These are phyloP conservation scores for Comarum palustre DNA, from an alignment of 306 rosid genomes.

Conservation along the genomic window DNA sequence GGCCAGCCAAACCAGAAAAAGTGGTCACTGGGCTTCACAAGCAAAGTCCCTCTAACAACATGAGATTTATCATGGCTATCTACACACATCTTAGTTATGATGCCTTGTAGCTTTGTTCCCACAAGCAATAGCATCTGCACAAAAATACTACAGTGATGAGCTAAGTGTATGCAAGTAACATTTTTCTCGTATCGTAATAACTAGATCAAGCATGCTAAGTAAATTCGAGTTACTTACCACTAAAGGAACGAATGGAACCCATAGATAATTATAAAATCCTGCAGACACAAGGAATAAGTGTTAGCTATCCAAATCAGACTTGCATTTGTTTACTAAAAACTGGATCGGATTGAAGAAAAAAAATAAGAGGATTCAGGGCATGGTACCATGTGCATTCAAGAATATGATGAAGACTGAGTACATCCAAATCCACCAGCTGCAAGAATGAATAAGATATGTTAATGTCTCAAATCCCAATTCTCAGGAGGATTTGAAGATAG, in stretches of 20 bases:
- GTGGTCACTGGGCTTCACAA: slow-evolving; percentile 49
- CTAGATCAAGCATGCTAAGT: neutral
- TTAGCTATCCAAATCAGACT: neutral
- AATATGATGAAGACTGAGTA: slow-evolving; percentile 40
- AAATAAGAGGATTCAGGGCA: neutral
- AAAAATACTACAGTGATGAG: neutral
- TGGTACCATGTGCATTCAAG: slow-evolving; percentile 51
- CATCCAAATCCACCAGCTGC: slow-evolving; percentile 74
- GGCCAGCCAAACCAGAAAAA: slow-evolving; percentile 59
- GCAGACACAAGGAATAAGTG: slow-evolving; percentile 9
- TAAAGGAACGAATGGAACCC: slow-evolving; percentile 60
- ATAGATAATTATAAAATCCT: slow-evolving; percentile 42
- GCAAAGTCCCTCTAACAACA: slow-evolving; percentile 53
- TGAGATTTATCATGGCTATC: slow-evolving; percentile 50
- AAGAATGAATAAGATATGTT: neutral
- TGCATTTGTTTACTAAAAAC: neutral
- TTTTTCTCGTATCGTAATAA: neutral
- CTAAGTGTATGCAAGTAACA: neutral
- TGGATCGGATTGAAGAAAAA: neutral
- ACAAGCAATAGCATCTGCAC: slow-evolving; percentile 49
- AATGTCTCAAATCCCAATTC: neutral
- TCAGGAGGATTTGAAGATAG: neutral
- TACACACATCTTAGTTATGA: slow-evolving; percentile 51
- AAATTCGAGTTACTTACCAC: slow-evolving; percentile 36
- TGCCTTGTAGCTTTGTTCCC: slow-evolving; percentile 61